Conservation (phyloP, 2,329 filamentous ascomycete genomes). For the Nakataea oryzae region DNA sequence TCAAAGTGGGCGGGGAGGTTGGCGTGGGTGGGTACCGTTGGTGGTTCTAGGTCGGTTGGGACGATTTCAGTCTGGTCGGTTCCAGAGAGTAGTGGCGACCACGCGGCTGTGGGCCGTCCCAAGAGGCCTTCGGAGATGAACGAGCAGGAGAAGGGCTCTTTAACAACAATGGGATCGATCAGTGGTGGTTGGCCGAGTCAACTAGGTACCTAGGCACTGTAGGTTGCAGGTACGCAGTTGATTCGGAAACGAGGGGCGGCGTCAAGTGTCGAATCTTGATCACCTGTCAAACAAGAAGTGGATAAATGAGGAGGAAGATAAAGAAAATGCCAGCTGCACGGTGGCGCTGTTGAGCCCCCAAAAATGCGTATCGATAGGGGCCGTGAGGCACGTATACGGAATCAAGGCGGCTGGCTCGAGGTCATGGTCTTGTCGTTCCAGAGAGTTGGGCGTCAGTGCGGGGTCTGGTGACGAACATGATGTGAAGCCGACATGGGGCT, state of each 20-base stretch:
- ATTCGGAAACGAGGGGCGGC: neutral
- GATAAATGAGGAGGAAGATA: too few relatives aligned
- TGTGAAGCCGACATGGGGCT: neutral
- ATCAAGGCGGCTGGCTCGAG: neutral
- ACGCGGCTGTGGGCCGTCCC: neutral
- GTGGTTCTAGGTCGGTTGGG: too few relatives aligned
- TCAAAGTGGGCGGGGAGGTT: neutral
- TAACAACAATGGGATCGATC: neutral
- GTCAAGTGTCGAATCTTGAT: neutral
- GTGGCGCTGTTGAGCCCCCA: neutral
- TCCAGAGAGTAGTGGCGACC: neutral
- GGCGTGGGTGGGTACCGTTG: neutral
- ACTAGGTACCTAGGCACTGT: neutral
- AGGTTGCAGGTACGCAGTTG: neutral
- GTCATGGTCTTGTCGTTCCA: neutral
- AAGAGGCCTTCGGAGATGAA: neutral
- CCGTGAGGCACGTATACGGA: neutral
- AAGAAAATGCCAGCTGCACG: neutral
- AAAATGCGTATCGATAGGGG: neutral
- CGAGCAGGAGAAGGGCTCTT: neutral
- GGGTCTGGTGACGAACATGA: neutral
- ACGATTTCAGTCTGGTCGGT: neutral
- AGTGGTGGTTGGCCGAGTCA: neutral
- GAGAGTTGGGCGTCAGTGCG: neutral
- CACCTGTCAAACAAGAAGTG: too few relatives aligned